Percentiles rank a stretch among this genome's conserved stretches.
Conservation (phyloP, 495 filamentous ascomycete genomes). For the Bombardia bombarda region DNA sequence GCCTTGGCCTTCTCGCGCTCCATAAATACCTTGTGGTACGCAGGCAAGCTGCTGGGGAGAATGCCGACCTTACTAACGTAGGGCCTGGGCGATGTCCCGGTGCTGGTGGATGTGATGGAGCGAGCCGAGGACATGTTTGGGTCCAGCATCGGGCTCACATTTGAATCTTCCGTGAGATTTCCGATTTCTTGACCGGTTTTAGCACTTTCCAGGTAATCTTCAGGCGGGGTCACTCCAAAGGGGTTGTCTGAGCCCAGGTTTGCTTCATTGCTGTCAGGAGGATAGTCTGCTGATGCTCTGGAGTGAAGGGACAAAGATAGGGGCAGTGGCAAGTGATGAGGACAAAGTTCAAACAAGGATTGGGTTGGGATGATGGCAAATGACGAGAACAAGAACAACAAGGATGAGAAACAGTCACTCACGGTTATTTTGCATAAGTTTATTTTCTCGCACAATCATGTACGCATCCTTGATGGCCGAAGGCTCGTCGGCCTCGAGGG, state of each 20-base stretch:
- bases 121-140: conserved; percentile 33
- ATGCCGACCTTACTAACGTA: conserved; percentile 80
- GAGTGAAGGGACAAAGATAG: not conserved
- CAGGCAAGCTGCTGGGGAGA: conserved; percentile 79
- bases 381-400: not conserved
- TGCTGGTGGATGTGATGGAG: conserved; percentile 35
- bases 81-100: conserved; percentile 38
- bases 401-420: conserved; percentile 26
- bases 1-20: conserved; percentile 51
- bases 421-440: conserved; percentile 94
- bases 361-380: not conserved
- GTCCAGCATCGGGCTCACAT: conserved; percentile 25
- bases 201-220: conserved; percentile 16
- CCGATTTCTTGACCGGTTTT: conserved; percentile 14
- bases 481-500: conserved; percentile 81
- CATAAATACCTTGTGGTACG: conserved; percentile 86
- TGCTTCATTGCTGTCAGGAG: conserved; percentile 15
- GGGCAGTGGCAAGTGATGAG: not conserved
- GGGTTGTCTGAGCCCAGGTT: conserved; percentile 27
- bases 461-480: conserved; percentile 99
- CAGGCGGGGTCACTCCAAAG: conserved; percentile 28
- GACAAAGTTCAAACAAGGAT: not conserved
- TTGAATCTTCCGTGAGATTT: conserved; percentile 5
- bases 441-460: conserved; percentile 94
- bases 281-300: conserved; percentile 1